phyloP scores from a whole-genome alignment of 2,329 filamentous ascomycete genomes.

The Diaporthe australafricana region DNA sequence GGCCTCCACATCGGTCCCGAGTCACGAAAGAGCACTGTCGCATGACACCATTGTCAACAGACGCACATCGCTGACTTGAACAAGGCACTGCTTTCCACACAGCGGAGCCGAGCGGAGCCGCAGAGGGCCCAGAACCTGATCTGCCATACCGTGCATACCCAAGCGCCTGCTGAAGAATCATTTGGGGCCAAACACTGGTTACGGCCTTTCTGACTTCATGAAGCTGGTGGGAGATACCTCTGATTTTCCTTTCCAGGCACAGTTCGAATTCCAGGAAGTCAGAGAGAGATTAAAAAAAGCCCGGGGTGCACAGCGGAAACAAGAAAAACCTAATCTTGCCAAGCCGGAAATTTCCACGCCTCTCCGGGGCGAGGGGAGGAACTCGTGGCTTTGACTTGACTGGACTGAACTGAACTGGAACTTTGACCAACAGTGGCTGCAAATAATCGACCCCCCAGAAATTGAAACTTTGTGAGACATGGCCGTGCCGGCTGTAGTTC shows the following conservation, averaged over 20 bases:
- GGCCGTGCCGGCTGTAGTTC: constrained; percentile 7
- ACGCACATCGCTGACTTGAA: constrained; percentile 1
- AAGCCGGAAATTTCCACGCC: constrained; percentile 25
- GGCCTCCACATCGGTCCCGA: constrained; percentile 8
- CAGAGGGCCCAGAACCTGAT: neutral
- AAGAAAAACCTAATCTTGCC: constrained; percentile 18
- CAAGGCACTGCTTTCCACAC: neutral
- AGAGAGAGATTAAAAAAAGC: neutral
- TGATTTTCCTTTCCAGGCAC: no score
- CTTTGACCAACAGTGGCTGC: no score
- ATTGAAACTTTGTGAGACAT: constrained; percentile 2
- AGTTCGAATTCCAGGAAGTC: neutral
- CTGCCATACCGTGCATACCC: neutral
- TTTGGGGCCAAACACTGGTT: neutral
- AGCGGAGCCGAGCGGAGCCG: constrained; percentile 3
- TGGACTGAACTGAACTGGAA: neutral
- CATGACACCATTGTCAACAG: constrained; percentile 10
- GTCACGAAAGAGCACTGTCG: neutral
- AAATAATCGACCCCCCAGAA: neutral
- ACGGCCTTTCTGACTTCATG: no score
- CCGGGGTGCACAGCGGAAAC: constrained; percentile 6
- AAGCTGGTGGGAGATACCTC: neutral
- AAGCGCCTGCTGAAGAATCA: neutral
- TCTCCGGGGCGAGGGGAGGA: neutral
- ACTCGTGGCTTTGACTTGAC: neutral